Conservation (phyloP, 768 basidiomycete species). For the Amanita pallidorosea region DNA sequence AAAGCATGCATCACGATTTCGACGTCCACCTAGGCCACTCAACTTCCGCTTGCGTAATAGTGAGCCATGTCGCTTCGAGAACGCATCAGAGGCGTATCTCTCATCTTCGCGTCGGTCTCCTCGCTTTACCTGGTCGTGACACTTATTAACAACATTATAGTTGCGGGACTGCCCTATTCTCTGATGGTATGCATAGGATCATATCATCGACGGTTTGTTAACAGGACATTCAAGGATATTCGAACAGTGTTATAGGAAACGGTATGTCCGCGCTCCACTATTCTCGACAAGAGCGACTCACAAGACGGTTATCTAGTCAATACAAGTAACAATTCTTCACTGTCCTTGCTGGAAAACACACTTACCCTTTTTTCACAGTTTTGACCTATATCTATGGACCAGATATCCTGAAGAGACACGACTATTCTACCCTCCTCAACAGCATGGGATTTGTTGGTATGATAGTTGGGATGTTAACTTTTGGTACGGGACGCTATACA, state of each 20-base stretch:
- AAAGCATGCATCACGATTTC: neutral
- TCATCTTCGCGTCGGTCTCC: slow-evolving; percentile 70
- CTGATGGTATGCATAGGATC: slow-evolving; percentile 45
- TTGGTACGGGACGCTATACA: slow-evolving; percentile 30
- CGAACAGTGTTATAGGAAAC: slow-evolving; percentile 68
- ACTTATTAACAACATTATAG: slow-evolving; percentile 22
- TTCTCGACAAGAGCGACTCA: neutral
- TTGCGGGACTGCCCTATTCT: slow-evolving; percentile 82
- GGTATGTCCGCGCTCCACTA: slow-evolving; percentile 32
- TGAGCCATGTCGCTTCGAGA: slow-evolving; percentile 15
- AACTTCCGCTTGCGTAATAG: slow-evolving; percentile 1
- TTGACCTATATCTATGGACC: slow-evolving; percentile 61
- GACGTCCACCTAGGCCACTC: no score
- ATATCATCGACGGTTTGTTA: neutral
- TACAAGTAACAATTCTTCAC: slow-evolving; percentile 35
- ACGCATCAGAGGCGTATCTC: slow-evolving; percentile 49
- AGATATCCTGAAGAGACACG: slow-evolving; percentile 33
- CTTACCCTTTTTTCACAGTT: slow-evolving; percentile 27
- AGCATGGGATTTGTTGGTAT: slow-evolving; percentile 79
- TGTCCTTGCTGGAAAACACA: neutral
- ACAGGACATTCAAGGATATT: slow-evolving; percentile 44
- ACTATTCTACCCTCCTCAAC: slow-evolving; percentile 56
- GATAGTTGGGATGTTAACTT: slow-evolving; percentile 74
- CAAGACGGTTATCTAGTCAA: slow-evolving; percentile 37
- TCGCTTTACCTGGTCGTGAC: neutral